A percentile compares a stretch with the other conserved stretches of the same genome.
phyloP scores from a whole-genome alignment of 345 rosid species.

The Stellera chamaejasme region DNA sequence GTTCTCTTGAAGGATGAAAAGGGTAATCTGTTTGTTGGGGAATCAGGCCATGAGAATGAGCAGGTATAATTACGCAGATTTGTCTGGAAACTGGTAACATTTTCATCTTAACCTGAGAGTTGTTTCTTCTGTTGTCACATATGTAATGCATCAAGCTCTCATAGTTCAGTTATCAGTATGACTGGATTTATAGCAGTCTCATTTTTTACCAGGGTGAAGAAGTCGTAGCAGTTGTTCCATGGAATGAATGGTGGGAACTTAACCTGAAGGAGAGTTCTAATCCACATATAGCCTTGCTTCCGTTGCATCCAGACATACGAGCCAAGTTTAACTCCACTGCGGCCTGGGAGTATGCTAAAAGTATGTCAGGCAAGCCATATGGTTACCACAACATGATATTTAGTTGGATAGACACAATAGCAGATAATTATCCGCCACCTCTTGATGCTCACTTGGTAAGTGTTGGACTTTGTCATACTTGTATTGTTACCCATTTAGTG shows the following conservation, averaged over 20 bases:
- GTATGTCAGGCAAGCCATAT: conserved; percentile 98
- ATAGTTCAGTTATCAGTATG: no score
- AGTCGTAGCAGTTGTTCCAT: conserved; percentile 70
- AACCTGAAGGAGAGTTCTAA: conserved; percentile 78
- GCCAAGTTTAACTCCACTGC: conserved; percentile 76
- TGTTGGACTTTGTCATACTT: neutral
- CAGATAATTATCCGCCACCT: conserved; percentile 95
- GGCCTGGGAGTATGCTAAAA: conserved; percentile 91
- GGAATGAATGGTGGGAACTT: conserved; percentile 99
- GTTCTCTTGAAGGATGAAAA: conserved; percentile 90
- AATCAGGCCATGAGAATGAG: conserved; percentile 97
- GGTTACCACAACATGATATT: conserved; percentile 99
- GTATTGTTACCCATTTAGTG: neutral
- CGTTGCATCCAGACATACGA: conserved; percentile 71
- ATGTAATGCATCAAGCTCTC: no score
- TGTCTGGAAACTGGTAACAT: no score
- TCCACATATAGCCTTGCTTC: conserved; percentile 91
- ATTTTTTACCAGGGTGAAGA: conserved; percentile 72
- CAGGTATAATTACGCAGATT: conserved; percentile 33
- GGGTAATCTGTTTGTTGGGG: conserved; percentile 98
- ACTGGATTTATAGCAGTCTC: no score
- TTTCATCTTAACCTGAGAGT: no score
- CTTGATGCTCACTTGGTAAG: conserved; percentile 99
- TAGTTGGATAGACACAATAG: conserved; percentile 95
- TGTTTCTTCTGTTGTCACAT: no score